These are phyloP conservation scores for Neonectria coccinea DNA, from an alignment of 2,329 filamentous ascomycete genomes.

Conservation along the genomic window DNA sequence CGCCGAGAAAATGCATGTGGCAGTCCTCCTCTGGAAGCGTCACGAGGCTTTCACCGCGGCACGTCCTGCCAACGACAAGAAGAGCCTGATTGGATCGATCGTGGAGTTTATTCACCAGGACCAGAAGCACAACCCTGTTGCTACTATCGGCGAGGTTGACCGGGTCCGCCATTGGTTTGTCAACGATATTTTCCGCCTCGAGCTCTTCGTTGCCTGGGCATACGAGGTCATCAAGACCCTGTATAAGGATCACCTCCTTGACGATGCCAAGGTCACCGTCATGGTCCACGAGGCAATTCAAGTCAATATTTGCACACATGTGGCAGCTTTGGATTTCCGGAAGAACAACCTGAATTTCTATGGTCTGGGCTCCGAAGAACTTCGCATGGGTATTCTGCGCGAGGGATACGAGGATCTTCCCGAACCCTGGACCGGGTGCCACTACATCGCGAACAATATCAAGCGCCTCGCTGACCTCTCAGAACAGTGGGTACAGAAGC, in stretches of 20 bases:
- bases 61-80: slow-evolving; percentile 70
- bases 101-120: slow-evolving; percentile 81
- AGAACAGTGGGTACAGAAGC: slow-evolving; percentile 65
- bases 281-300: slow-evolving; percentile 76
- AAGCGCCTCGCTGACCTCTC: slow-evolving; percentile 71
- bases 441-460: slow-evolving; percentile 70
- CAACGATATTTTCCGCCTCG: slow-evolving; percentile 77
- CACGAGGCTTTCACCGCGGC: slow-evolving; percentile 77
- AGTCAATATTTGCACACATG: slow-evolving; percentile 68
- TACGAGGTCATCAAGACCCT: slow-evolving; percentile 80
- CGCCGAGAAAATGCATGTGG: slow-evolving; percentile 89
- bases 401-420: slow-evolving; percentile 76
- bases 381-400: slow-evolving; percentile 73
- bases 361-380: slow-evolving; percentile 74
- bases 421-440: slow-evolving; percentile 87
- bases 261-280: slow-evolving; percentile 65
- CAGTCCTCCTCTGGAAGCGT: slow-evolving; percentile 81
- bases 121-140: slow-evolving; percentile 76
- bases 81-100: slow-evolving; percentile 78
- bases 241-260: slow-evolving; percentile 70
- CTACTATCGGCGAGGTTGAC: slow-evolving; percentile 78
- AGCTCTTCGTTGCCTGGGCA: slow-evolving; percentile 82
- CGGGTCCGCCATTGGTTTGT: slow-evolving; percentile 88
- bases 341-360: slow-evolving; percentile 76
- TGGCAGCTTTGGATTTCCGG: slow-evolving; percentile 77